Conservation (phyloP, 192 early-diverging fungal genomes). For the Gonapodya prolifera region DNA sequence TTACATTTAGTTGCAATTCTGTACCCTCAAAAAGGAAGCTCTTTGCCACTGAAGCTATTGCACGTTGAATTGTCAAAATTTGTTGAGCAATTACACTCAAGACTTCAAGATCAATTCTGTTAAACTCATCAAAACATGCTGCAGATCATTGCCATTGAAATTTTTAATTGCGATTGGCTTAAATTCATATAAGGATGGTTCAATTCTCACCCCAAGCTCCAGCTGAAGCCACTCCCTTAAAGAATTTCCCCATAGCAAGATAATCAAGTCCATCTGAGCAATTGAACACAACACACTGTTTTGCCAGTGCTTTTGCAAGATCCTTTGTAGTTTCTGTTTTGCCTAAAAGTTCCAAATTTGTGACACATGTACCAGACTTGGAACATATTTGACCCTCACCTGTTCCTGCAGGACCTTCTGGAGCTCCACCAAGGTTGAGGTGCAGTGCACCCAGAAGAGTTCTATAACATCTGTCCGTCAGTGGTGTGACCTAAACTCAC, state of each 20-base stretch:
- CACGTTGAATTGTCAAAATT: conserved; percentile 50
- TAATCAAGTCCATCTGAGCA: conserved; percentile 56
- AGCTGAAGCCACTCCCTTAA: conserved; percentile 41
- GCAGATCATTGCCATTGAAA: background rate
- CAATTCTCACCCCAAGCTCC: conserved; percentile 34
- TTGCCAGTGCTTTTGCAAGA: conserved; percentile 51
- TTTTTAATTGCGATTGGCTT: too few species aligned
- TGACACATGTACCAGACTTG: background rate
- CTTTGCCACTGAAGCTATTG: conserved; percentile 31
- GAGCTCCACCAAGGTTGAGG: conserved; percentile 49
- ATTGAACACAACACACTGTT: conserved; percentile 57
- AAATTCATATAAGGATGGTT: background rate
- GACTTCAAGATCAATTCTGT: conserved; percentile 25
- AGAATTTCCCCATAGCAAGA: conserved; percentile 55
- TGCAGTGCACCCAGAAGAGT: conserved; percentile 49
- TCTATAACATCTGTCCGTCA: conserved; percentile 49
- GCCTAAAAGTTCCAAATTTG: conserved; percentile 11
- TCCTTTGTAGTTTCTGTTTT: conserved; percentile 57
- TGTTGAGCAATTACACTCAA: conserved; percentile 52
- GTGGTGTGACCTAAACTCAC: conserved; percentile 46
- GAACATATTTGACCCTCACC: conserved; percentile 17
- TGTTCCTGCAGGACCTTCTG: conserved; percentile 31
- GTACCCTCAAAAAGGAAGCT: conserved; percentile 55
- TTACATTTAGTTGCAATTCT: conserved; percentile 29
- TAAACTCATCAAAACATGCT: conserved; percentile 53